These are phyloP conservation scores for Cryomyces antarcticus DNA, from an alignment of 495 filamentous ascomycete species.

Conservation along the genomic window DNA sequence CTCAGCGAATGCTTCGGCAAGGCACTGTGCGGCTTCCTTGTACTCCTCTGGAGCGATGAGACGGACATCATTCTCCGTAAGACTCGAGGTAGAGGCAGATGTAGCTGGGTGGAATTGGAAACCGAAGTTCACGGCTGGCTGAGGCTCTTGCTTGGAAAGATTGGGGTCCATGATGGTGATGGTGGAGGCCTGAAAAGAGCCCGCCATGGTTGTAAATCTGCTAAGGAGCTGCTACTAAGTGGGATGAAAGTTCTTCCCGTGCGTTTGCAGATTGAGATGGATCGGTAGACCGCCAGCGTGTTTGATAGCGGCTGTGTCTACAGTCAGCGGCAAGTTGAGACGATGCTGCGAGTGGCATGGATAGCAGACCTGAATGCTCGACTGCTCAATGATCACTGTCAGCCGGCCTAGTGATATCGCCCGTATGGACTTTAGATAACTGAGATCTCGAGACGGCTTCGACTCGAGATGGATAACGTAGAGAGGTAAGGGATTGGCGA, in stretches of 20 bases:
- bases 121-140: slow-evolving; percentile 5
- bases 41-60: slow-evolving; percentile 37
- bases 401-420: slow-evolving; percentile 28
- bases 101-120: background rate
- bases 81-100: slow-evolving; percentile 1
- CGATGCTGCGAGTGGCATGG: slow-evolving; percentile 5
- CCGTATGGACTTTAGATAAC: slow-evolving; percentile 50
- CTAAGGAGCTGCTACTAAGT: slow-evolving; percentile 9
- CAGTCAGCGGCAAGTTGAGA: slow-evolving; percentile 3
- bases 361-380: slow-evolving; percentile 22
- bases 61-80: slow-evolving; percentile 26
- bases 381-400: slow-evolving; percentile 12
- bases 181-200: slow-evolving; percentile 15
- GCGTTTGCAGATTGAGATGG: slow-evolving; percentile 9
- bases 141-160: slow-evolving; percentile 2
- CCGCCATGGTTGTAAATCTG: slow-evolving; percentile 19
- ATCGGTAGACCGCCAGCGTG: slow-evolving; percentile 13
- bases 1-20: slow-evolving; percentile 53
- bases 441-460: slow-evolving; percentile 53
- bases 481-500: slow-evolving; percentile 44
- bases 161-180: slow-evolving; percentile 15
- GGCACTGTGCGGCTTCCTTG: slow-evolving; percentile 41
- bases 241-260: slow-evolving; percentile 12
- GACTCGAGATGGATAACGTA: slow-evolving; percentile 50
- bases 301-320: too few relatives aligned